Conservation (phyloP, 371 early-diverging fungal genomes). For the Mucor plumbeus region DNA sequence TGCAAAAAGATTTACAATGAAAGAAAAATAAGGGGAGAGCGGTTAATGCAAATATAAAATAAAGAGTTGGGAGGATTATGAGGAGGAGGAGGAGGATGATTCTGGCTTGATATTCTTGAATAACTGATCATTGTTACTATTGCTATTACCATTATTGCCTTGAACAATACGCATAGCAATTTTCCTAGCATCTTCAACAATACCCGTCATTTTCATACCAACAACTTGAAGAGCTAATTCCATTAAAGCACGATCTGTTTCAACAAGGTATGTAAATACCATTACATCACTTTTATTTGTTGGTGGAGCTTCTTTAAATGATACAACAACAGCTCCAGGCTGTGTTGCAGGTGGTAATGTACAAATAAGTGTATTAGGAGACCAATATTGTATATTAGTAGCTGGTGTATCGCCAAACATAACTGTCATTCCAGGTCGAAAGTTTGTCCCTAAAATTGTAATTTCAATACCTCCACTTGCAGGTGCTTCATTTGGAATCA, state of each 20-base stretch:
- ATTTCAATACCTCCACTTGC: conserved; percentile 85
- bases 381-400: conserved; percentile 71
- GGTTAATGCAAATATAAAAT: not conserved
- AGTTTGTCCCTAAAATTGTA: conserved; percentile 80
- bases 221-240: conserved; percentile 89
- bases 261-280: conserved; percentile 66
- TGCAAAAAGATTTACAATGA: not conserved
- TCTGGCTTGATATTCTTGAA: conserved; percentile 1
- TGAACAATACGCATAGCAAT: conserved; percentile 80
- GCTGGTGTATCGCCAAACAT: conserved; percentile 68
- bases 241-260: conserved; percentile 86
- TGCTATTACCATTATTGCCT: conserved; percentile 33
- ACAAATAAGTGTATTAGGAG: conserved; percentile 79
- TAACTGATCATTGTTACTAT: not conserved
- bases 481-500: conserved; percentile 83
- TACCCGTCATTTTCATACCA: conserved; percentile 82
- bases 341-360: conserved; percentile 77
- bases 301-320: conserved; percentile 68
- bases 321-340: conserved; percentile 81
- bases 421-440: conserved; percentile 68
- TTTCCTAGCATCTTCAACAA: conserved; percentile 74
- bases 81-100: not conserved
- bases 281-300: conserved; percentile 56
- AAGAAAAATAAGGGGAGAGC: not conserved
- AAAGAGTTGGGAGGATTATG: not conserved